Base-by-base conservation (phyloP, 371 early-diverging fungal genomes). In the Mucor lusitanicus region DNA sequence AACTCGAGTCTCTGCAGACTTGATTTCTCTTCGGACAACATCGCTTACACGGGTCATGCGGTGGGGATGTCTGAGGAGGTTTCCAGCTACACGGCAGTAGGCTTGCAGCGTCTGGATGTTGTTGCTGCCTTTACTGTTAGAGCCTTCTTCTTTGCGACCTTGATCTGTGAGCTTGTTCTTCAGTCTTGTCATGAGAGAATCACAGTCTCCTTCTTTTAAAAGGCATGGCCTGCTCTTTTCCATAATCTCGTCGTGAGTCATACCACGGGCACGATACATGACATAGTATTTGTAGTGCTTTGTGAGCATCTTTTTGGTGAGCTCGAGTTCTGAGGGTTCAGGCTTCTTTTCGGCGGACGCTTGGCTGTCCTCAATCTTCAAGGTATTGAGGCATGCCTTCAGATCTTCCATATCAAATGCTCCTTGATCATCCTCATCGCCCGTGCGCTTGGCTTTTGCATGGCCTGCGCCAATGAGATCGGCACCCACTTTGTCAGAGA, bases 81-180 rank as follows among this genome's bases (percentile, higher is more conserved):
- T 48, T 6, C 66, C 60, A 21, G 73, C 73, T 3, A 73, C 73
- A 15, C 65, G 57, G 23, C 69, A 73, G 46, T 69, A 73, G 0
- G 63, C 48, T 12, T 69, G 65, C 1, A 73, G 39, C 9, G 69
- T 69, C 40, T 59, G 63, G 1, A 63, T 21, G 13, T 40, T 56
- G 11, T 19, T 35, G n/a, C n/a, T n/a, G 21, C 35, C 15, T 27
- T 56, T 61, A 35, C 59, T 63, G 7, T 37, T 23, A 1, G 35
- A 25, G 30, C 35, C 33, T 25, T 33, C 19, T 19, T 35, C 6
- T 15, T 48, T 48, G 27, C 7, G 23, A n/a, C n/a, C n/a, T n/a
- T n/a, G n/a, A 11, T 7, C 19, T n/a, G 33, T 40, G 9, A 63
- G 27, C 2, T 56, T 59, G 3, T 66, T 54, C 9, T 3, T 23